Evolutionary conservation across 805 yeast species (phyloP).

Genomic region (Schizosaccharomyces cryophilus): DNA sequence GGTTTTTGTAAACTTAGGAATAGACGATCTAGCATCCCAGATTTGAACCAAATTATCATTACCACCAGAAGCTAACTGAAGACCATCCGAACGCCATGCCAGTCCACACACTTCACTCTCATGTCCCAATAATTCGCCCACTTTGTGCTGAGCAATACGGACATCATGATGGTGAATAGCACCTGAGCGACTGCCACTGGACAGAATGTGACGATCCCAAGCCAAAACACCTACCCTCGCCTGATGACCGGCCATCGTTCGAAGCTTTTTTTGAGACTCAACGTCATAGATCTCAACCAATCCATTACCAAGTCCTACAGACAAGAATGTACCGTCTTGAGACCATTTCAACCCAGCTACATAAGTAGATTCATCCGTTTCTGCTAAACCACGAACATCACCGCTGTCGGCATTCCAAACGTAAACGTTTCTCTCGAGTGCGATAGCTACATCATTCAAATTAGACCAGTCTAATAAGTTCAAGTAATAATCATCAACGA

Average conservation of each 20-base stretch:
- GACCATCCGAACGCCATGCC: slow-evolving; percentile 63
- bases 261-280: slow-evolving; percentile 31
- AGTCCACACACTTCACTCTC: slow-evolving; percentile 82
- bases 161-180: slow-evolving; percentile 74
- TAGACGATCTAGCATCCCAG: slow-evolving; percentile 52
- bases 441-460: slow-evolving; percentile 70
- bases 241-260: slow-evolving; percentile 54
- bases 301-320: slow-evolving; percentile 69
- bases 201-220: slow-evolving; percentile 61
- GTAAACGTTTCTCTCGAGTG: slow-evolving; percentile 67
- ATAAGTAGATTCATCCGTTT: slow-evolving; percentile 22
- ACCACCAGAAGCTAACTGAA: slow-evolving; percentile 75
- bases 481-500: slow-evolving; percentile 79
- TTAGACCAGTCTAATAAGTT: slow-evolving; percentile 91
- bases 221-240: slow-evolving; percentile 62
- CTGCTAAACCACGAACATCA: slow-evolving; percentile 42
- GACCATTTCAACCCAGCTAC: slow-evolving; percentile 74
- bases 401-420: slow-evolving; percentile 78
- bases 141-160: slow-evolving; percentile 53
- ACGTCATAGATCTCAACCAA: slow-evolving; percentile 82
- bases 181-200: slow-evolving; percentile 77
- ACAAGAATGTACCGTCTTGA: slow-evolving; percentile 63
- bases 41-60: slow-evolving; percentile 80
- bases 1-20: slow-evolving; percentile 51
- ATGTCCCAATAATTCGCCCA: slow-evolving; percentile 36